Conservation (phyloP, 2,329 filamentous ascomycete genomes). For the Didymella pomorum region DNA sequence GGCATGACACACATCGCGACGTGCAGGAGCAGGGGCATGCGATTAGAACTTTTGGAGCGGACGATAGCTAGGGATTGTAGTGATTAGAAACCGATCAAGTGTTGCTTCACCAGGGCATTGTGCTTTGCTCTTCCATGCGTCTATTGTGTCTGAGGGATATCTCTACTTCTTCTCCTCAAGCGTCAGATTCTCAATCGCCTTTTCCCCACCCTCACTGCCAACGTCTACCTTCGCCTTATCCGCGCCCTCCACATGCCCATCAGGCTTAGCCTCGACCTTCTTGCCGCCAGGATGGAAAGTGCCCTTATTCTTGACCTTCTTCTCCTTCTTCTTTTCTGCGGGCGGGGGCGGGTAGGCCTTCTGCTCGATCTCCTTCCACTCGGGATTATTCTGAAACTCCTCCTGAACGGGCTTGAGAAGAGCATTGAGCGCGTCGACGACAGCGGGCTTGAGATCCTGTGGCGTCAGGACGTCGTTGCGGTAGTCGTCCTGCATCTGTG, state of each 20-base stretch:
- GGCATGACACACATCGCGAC: background rate
- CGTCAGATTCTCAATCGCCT: constrained; percentile 45
- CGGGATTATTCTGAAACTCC: constrained; percentile 72
- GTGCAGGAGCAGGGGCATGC: background rate
- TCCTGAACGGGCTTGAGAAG: constrained; percentile 80
- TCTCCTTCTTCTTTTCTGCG: constrained; percentile 70
- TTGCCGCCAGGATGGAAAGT: constrained; percentile 62
- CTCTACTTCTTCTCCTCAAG: constrained; percentile 37
- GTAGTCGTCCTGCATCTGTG: constrained; percentile 82
- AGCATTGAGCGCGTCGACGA: constrained; percentile 74
- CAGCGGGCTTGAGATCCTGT: constrained; percentile 85
- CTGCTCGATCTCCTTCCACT: constrained; percentile 80
- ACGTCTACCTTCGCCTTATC: constrained; percentile 54
- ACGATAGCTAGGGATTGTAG: too few relatives aligned
- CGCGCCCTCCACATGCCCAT: constrained; percentile 55
- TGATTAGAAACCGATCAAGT: too few relatives aligned
- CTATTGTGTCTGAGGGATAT: background rate
- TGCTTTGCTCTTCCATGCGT: background rate
- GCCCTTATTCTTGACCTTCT: constrained; percentile 77
- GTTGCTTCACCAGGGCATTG: too few relatives aligned
- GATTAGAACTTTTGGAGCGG: too few relatives aligned
- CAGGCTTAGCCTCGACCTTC: constrained; percentile 54
- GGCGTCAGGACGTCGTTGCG: constrained; percentile 81
- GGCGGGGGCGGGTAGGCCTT: constrained; percentile 82
- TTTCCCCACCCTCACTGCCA: constrained; percentile 47